Evolutionary conservation across 2,329 filamentous ascomycete species (phyloP), one percentile per base, ranked within the genome.

Genomic region (Celoporthe dispersa): DNA sequence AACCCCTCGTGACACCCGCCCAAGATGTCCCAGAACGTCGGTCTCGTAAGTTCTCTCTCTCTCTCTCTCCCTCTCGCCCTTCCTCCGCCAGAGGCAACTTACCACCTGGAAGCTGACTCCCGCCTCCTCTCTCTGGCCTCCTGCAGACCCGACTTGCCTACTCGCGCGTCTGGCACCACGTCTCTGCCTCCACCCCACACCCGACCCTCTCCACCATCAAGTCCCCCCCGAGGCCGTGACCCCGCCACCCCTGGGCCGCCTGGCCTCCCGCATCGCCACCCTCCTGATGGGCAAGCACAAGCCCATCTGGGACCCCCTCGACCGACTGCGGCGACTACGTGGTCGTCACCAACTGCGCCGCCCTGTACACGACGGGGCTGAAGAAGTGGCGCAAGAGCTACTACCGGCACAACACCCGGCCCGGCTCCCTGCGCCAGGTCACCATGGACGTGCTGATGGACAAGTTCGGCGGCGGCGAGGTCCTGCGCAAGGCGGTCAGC

Each of bases 251-350:
- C 91, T 98, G 55, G 95, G 95, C 75, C 94, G 95, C 57, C 87
- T 98, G 66, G 95, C 95, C 72, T 94, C 92, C 67, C 90, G 92
- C 73, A 97, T 98, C 80, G 95, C 94, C 72, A 85, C 91, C 67
- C 86, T 93, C 71, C 89, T 98, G 66, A 98, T 98, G 94, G 96
- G 96, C 83, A 99, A 99, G 86, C 92, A 99, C 87, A 99, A 99
- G 84, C 96, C 96, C 31, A 97, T 96, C 81, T 99, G 90, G 84
- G 93, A 98, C 83, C 96, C n/a, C 96, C 1, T 97, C 94, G 31
- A 98, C 94, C 72, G 96, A 99, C 86, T 98, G 96, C 86, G 96
- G 96, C 76, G 96, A 99, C 88, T 99, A 99, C 81, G 94, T 99
- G 16, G 95, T 99, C 0, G 94, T 96, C 66, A 93, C 93, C 51